Base-by-base conservation (phyloP, 2,329 filamentous ascomycete species). In the Coniochaeta hoffmannii region DNA sequence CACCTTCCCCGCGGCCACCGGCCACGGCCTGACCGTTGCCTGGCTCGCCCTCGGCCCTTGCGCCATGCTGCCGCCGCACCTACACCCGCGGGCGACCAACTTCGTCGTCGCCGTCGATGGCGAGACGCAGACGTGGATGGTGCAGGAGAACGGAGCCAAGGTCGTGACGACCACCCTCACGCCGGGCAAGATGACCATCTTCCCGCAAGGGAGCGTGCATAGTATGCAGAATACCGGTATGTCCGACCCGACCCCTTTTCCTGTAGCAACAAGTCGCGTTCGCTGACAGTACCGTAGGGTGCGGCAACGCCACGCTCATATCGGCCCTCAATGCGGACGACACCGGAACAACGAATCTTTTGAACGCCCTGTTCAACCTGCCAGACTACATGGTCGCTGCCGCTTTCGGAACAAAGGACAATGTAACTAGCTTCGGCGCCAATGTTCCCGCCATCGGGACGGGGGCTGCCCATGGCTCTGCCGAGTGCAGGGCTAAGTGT, bases 111-210 rank as follows among this genome's bases (percentile, higher is more conserved):
- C 73, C 0, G 66, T 78, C 19, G 64, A 66, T 17, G 77, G 77
- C n/a, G 75, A 71, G 36, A 79, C 74, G 6, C 73, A 72, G 41
- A 80, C 75, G 10, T 80, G 70, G 62, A 80, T 80, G 75, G 71
- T 74, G 44, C 68, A 73, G 54, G 77, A 80, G 64, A 80, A 80
- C 56, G 77, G 76, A 2, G 76, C 74, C 0, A 65, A 66, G 9
- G 66, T 71, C 1, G 68, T 79, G 4, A 68, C 60, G 31, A 68
- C 71, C 15, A 69, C 66, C 1, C 65, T 80, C 35, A 69, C 64
- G 3, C 68, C 75, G 1, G 73, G 73, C 17, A 69, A 73, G 57
- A 75, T 77, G 67, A 80, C 77, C 1, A 70, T 80, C 19, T 81
- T 80, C 59, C 78, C 77, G 0, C 64, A 64, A 14, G 77, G 68